These are phyloP conservation scores for Malassezia pachydermatis DNA, from an alignment of 1,284 basidiomycete genomes.

Conservation along the genomic window DNA sequence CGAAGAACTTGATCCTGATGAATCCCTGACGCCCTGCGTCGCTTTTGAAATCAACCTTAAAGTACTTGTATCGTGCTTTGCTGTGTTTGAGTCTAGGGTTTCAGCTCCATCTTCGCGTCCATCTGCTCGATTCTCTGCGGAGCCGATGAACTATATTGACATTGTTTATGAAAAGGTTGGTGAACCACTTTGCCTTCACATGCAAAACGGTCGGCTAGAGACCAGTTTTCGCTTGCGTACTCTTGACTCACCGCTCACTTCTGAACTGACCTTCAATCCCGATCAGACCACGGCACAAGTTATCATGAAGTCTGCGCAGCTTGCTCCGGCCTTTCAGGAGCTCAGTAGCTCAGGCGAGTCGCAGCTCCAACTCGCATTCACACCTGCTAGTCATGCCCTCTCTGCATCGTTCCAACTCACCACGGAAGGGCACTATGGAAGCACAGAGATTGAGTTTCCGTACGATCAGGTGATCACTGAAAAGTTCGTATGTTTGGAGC, in stretches of 20 bases:
- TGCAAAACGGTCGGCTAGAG: background rate
- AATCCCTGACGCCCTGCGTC: conserved; percentile 10
- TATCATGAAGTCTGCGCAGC: conserved; percentile 14
- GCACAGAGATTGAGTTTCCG: conserved; percentile 11
- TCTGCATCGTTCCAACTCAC: background rate
- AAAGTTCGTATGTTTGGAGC: conserved; percentile 9
- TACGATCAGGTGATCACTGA: conserved; percentile 7
- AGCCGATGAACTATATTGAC: background rate
- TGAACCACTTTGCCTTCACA: conserved; percentile 4
- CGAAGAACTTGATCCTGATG: conserved; percentile 4
- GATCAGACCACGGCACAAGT: conserved; percentile 4
- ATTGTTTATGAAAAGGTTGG: conserved; percentile 10
- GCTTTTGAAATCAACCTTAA: conserved; percentile 7
- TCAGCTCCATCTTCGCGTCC: background rate
- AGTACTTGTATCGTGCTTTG: background rate
- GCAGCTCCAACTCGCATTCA: background rate
- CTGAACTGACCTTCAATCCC: conserved; percentile 1
- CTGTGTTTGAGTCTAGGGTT: conserved; percentile 2
- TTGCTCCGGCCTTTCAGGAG: conserved; percentile 8
- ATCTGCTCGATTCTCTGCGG: background rate
- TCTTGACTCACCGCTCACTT: conserved; percentile 1
- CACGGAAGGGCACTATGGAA: conserved; percentile 11
- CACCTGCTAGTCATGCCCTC: background rate
- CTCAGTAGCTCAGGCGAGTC: conserved; percentile 1
- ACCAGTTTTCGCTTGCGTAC: conserved; percentile 15